Percentiles rank a stretch among this genome's conserved stretches.
Conservation (phyloP, 495 filamentous ascomycete species). For the Neurospora sp. region DNA sequence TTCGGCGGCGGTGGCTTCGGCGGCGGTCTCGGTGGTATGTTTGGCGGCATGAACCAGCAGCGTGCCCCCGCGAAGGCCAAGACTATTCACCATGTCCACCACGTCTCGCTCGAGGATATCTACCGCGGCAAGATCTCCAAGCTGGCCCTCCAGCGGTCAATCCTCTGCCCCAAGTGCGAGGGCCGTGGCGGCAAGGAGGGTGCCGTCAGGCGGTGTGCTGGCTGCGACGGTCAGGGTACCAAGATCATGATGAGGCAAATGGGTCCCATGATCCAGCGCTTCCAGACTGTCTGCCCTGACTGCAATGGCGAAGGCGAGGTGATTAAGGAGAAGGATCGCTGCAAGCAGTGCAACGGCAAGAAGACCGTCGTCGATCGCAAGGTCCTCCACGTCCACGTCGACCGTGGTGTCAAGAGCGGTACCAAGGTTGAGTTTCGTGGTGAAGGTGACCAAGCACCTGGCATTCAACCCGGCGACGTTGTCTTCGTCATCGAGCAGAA, state of each 20-base stretch:
- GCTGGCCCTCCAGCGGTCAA: slow-evolving; percentile 90
- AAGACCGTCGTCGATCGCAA: slow-evolving; percentile 97
- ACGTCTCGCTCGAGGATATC: slow-evolving; percentile 94
- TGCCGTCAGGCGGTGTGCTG: slow-evolving; percentile 79
- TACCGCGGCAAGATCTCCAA: slow-evolving; percentile 98
- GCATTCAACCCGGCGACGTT: slow-evolving; percentile 85
- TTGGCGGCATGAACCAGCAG: slow-evolving; percentile 65
- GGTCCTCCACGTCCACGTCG: slow-evolving; percentile 95
- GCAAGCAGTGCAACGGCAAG: slow-evolving; percentile 90
- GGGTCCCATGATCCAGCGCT: slow-evolving; percentile 99
- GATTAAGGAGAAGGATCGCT: slow-evolving; percentile 90
- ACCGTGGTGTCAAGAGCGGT: slow-evolving; percentile 84
- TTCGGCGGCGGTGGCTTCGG: slow-evolving; percentile 77
- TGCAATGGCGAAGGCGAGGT: slow-evolving; percentile 96
- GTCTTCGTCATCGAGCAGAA: slow-evolving; percentile 98
- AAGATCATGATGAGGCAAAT: slow-evolving; percentile 99
- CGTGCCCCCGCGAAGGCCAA: slow-evolving; percentile 86
- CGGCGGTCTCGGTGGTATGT: slow-evolving; percentile 70
- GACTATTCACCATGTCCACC: slow-evolving; percentile 95
- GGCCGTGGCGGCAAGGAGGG: slow-evolving; percentile 96
- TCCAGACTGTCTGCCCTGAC: slow-evolving; percentile 98
- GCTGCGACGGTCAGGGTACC: slow-evolving; percentile 90
- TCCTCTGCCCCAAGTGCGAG: slow-evolving; percentile 92
- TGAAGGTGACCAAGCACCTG: slow-evolving; percentile 94
- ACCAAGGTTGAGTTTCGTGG: slow-evolving; percentile 94